These are phyloP conservation scores for Sphaerosporella brunnea DNA, from an alignment of 495 filamentous ascomycete genomes.

Conservation along the genomic window DNA sequence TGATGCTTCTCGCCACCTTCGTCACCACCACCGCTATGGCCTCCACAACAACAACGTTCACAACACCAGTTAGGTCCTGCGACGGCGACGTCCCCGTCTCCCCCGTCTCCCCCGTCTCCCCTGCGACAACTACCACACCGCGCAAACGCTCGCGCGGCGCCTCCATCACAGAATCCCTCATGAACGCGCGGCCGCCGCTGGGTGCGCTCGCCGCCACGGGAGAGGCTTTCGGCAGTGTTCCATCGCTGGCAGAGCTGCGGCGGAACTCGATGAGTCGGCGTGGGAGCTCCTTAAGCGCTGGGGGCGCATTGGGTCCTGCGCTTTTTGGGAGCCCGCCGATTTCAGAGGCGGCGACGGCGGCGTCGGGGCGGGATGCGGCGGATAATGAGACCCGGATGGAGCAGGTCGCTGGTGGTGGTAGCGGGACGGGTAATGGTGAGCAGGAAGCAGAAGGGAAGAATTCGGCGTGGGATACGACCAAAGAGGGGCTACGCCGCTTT, in stretches of 20 bases:
- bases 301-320: slow-evolving; percentile 7
- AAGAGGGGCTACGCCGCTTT: slow-evolving; percentile 20
- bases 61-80: no score
- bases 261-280: slow-evolving; percentile 9
- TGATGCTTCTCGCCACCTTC: no score
- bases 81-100: not conserved
- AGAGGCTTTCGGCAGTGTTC: slow-evolving; percentile 26
- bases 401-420: not conserved
- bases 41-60: no score
- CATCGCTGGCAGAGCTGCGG: slow-evolving; percentile 25
- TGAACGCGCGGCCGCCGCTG: slow-evolving; percentile 27
- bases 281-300: not conserved
- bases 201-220: slow-evolving; percentile 28
- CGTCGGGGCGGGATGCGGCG: slow-evolving; percentile 9
- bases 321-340: slow-evolving; percentile 1
- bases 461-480: slow-evolving; percentile 21
- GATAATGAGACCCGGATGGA: not conserved
- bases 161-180: slow-evolving; percentile 22
- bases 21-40: no score
- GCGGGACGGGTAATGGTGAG: not conserved
- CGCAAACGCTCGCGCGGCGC: not conserved
- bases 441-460: not conserved
- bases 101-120: no score
- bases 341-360: not conserved
- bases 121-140: no score